A percentile compares a stretch with the other conserved stretches of the same genome.
These are phyloP conservation scores for Eucalyptus cladocalyx DNA, from an alignment of 345 rosid genomes.

Conservation along the genomic window DNA sequence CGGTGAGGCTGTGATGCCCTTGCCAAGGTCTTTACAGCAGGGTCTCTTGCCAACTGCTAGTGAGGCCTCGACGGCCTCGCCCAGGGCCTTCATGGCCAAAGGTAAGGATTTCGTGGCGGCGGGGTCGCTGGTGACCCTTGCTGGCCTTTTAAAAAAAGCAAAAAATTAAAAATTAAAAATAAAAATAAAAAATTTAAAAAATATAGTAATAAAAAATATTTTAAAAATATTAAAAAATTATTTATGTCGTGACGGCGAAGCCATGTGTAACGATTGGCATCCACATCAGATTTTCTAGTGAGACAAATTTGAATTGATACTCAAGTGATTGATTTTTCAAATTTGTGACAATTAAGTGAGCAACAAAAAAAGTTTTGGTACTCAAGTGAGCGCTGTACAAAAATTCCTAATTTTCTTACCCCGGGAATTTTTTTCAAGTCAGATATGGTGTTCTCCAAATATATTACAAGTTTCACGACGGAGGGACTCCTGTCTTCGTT, in stretches of 20 bases:
- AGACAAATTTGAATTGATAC: too few relatives aligned
- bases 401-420: too few relatives aligned
- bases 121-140: fast-evolving
- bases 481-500: background rate
- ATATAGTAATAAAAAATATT: too few relatives aligned
- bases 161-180: too few relatives aligned
- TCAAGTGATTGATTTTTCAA: too few relatives aligned
- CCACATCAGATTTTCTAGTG: fast-evolving
- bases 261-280: fast-evolving
- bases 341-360: too few relatives aligned
- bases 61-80: fast-evolving
- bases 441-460: background rate
- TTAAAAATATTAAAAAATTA: too few relatives aligned
- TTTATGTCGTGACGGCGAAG: fast-evolving
- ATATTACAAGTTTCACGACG: background rate
- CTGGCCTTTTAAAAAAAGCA: fast-evolving
- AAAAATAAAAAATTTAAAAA: too few relatives aligned
- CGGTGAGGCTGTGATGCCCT: fast-evolving
- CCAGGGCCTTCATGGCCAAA: too few relatives aligned
- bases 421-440: background rate
- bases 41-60: too few relatives aligned
- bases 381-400: fast-evolving
- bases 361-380: too few relatives aligned
- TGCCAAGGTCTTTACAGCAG: fast-evolving
- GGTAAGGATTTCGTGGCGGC: too few relatives aligned